These are phyloP conservation scores for Myriosclerotinia curreyana DNA, from an alignment of 2,329 filamentous ascomycete species.

Conservation along the genomic window DNA sequence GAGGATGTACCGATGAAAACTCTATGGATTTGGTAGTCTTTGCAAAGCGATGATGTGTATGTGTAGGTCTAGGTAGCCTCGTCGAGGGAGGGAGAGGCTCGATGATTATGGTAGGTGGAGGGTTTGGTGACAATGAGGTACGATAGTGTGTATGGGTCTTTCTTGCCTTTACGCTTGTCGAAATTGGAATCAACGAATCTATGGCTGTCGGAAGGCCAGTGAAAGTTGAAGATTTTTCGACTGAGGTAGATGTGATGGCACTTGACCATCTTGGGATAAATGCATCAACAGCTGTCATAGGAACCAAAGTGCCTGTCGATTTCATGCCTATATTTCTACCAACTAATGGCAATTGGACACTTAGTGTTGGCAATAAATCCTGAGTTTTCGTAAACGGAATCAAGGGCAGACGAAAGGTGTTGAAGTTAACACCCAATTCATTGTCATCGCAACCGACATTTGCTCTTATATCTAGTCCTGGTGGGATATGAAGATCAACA, in stretches of 20 bases:
- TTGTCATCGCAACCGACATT: neutral
- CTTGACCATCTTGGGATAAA: neutral
- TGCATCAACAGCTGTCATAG: neutral
- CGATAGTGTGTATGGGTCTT: neutral
- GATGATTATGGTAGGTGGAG: slow-evolving; percentile 7
- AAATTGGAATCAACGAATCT: no score
- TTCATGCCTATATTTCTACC: neutral
- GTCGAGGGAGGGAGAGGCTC: neutral
- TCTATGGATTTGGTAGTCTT: neutral
- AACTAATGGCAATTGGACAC: neutral
- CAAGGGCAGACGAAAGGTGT: neutral
- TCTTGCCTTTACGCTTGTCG: neutral
- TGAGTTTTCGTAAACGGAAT: neutral
- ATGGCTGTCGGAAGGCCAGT: no score
- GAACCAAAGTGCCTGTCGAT: neutral
- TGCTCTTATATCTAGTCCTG: neutral
- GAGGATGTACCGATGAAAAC: neutral
- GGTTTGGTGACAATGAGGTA: neutral
- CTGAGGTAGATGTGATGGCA: no score
- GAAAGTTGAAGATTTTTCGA: no score
- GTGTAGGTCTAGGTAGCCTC: neutral
- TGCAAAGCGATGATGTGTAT: neutral
- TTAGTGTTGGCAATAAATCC: neutral
- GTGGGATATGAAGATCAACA: neutral
- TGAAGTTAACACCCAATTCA: neutral